Evolutionary conservation across 2,329 filamentous ascomycete genomes (phyloP), one percentile per base, ranked within the genome.

Genomic region (Diaporthe vexans): DNA sequence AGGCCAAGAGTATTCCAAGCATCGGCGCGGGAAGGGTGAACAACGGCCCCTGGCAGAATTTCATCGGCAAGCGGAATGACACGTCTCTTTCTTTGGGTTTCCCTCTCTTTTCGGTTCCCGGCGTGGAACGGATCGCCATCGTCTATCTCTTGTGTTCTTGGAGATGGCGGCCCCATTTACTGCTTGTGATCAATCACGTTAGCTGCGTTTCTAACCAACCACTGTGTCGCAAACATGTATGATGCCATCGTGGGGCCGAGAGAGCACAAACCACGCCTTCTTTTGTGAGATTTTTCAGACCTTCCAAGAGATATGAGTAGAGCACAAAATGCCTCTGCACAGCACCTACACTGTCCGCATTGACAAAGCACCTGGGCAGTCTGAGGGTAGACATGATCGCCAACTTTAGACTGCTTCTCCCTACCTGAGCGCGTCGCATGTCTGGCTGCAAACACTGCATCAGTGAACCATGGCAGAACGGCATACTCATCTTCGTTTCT

Each of bases 1-100:
- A 54, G 33, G 63, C 63, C 63, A 68, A 68, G 63, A 68, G 11
- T 26, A 4, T 35, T 68, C 63, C 63, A 68, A 68, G 63, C 63
- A 68, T 68, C 48, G 63, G 63, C 46, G 33, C 63, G 63, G 63
- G 63, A 68, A 52, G 33, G 46, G 15, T 29, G 1, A 67, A 35
- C 61, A 37, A 67, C 61, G 40, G 29, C 21, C 63, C 61, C 33
- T 54, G 33, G 63, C 35, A 35, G 10, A 33, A 52, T 52, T 54
- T 33, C 63, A 52, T 40, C 46, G 63, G 63, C 29, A 67, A 35
- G 29, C 29, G 48, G 48, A 17, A 54, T 68, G 63, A 54, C 48
- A 68, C 63, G 48, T 68, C 63, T 68, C 61, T 52, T 52, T 35
- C 29, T 43, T 43, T 37, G 21, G 19, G 24, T n/a, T 35, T n/a